Conservation (phyloP, 2,329 filamentous ascomycete genomes). For the Mycosphaerella sp. region DNA sequence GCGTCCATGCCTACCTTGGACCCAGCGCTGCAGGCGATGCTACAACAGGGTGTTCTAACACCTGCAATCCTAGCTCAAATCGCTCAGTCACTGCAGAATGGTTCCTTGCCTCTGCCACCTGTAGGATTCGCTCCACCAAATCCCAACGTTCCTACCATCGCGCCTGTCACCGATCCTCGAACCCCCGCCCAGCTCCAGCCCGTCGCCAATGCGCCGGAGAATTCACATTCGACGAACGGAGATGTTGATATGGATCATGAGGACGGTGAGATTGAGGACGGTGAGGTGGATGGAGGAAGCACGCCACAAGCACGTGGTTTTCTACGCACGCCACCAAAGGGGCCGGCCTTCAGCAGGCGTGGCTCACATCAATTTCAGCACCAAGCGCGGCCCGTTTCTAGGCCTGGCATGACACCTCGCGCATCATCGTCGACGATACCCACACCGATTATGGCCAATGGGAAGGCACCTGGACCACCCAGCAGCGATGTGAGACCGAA, state of each 20-base stretch:
- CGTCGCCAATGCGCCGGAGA: not conserved
- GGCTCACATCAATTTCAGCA: conserved; percentile 11
- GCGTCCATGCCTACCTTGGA: no score
- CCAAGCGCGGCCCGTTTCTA: conserved; percentile 3
- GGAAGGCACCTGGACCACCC: not conserved
- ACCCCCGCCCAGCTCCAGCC: not conserved
- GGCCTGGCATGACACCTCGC: conserved; percentile 2
- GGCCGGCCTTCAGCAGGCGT: conserved; percentile 18
- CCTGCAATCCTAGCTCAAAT: not conserved
- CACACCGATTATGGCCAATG: not conserved
- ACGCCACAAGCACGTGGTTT: conserved; percentile 18
- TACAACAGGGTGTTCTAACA: not conserved
- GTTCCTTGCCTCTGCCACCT: not conserved
- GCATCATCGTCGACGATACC: not conserved
- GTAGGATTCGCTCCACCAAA: not conserved
- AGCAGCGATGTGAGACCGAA: not conserved
- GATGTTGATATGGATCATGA: conserved; percentile 48
- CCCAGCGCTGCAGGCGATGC: not conserved
- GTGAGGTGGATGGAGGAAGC: conserved; percentile 41
- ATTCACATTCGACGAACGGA: conserved; percentile 2
- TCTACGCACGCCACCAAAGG: conserved; percentile 26
- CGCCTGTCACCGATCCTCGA: not conserved
- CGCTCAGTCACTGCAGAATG: not conserved
- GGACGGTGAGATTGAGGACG: conserved; percentile 74
- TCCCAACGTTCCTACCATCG: not conserved